Evolutionary conservation across 2,329 filamentous ascomycete species (phyloP).

Genomic region (Diaporthe sp.): DNA sequence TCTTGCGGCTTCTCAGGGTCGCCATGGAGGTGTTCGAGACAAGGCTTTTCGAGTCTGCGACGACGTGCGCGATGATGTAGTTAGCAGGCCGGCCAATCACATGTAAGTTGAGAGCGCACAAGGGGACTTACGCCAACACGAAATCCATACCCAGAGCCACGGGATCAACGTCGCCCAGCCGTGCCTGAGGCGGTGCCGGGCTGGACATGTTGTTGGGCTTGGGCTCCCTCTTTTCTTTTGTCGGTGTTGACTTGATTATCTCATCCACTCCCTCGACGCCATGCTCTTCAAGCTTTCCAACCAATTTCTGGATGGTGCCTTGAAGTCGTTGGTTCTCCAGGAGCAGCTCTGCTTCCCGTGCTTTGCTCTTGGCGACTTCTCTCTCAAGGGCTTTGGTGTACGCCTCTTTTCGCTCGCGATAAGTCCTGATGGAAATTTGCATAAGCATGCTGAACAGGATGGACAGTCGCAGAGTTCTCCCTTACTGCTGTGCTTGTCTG

Average conservation of each 20-base stretch:
- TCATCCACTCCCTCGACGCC: constrained; percentile 37
- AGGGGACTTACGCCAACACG: constrained; percentile 46
- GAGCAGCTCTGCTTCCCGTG: constrained; percentile 42
- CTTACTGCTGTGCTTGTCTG: constrained; percentile 47
- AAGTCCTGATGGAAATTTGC: constrained; percentile 40
- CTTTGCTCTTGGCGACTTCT: constrained; percentile 41
- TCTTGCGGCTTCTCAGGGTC: constrained; percentile 44
- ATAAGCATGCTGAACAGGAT: neutral
- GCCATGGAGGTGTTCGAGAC: constrained; percentile 46
- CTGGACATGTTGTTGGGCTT: constrained; percentile 3
- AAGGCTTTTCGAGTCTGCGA: constrained; percentile 46
- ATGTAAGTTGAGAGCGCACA: neutral
- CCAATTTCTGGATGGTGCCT: constrained; percentile 39
- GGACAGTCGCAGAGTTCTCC: neutral
- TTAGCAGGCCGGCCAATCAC: neutral
- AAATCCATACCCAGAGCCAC: constrained; percentile 49
- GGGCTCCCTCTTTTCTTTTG: neutral
- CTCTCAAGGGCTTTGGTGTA: constrained; percentile 47
- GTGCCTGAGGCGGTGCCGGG: neutral
- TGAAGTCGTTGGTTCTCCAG: constrained; percentile 41
- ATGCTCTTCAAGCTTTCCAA: constrained; percentile 37
- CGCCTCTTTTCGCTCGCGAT: constrained; percentile 47
- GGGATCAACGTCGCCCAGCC: constrained; percentile 43
- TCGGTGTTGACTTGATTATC: neutral
- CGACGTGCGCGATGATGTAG: neutral